Conservation (phyloP, 164 flowering plant genomes). For the Tinospora cordifolia region DNA sequence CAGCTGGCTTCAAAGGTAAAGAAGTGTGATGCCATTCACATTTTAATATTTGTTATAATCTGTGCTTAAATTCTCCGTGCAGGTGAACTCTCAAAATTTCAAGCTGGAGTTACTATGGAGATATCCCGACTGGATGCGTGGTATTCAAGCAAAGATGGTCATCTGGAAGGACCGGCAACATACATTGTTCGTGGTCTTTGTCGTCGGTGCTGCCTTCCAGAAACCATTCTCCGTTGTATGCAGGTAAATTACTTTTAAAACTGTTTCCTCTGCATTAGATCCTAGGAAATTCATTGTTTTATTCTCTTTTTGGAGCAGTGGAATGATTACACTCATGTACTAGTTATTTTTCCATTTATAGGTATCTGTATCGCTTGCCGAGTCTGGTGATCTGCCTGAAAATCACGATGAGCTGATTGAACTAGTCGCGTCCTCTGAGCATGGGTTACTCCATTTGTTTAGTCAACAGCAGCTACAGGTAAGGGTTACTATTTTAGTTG, state of each 20-base stretch:
- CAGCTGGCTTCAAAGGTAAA: slow-evolving; percentile 92
- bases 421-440: slow-evolving; percentile 55
- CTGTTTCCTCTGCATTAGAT: background rate
- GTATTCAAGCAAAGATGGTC: slow-evolving; percentile 63
- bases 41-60: background rate
- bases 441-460: slow-evolving; percentile 63
- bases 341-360: slow-evolving; percentile 19
- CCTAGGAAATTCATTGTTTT: background rate
- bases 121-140: slow-evolving; percentile 91
- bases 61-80: slow-evolving; percentile 10
- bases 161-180: slow-evolving; percentile 60
- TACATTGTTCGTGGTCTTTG: slow-evolving; percentile 85
- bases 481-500: background rate
- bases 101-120: slow-evolving; percentile 86
- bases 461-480: slow-evolving; percentile 95
- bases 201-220: slow-evolving; percentile 89
- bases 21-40: background rate
- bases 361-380: slow-evolving; percentile 83
- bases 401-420: slow-evolving; percentile 74
- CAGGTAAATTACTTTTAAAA: slow-evolving; percentile 41
- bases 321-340: background rate
- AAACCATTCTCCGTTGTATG: slow-evolving; percentile 81
- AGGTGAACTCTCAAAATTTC: slow-evolving; percentile 90
- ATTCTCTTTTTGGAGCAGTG: background rate
- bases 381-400: slow-evolving; percentile 45